Evolutionary conservation across 805 yeast species (phyloP), one percentile per base, ranked within the genome.

Genomic region (Hanseniaspora thailandica): DNA sequence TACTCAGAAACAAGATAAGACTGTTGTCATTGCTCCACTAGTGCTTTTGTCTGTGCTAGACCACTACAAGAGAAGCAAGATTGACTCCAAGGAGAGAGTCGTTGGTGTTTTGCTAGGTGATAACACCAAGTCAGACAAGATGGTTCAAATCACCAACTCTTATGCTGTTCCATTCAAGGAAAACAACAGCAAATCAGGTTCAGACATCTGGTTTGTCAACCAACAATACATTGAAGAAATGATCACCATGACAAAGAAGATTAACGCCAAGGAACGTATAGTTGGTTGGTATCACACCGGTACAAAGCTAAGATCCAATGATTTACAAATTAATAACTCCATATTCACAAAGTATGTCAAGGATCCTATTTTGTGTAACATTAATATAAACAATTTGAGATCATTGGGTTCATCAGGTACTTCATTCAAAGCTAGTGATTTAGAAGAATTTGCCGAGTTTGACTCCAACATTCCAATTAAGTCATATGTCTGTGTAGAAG

Each of bases 201-300:
- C 95, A 2, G 82, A 81, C 20, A 96, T 94, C 45, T 93, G 97
- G 97, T 93, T 93, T 65, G 72, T 93, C 62, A 98, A 93, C 66
- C 98, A 93, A 71, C 90, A 93, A 66, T 93, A 82, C 67, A 86
- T 93, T 56, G 97, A 90, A 64, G 79, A 85, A 52, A 93, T 93
- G 99, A 83, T 88, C 58, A 96, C 88, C 60, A 93, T 93, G 99
- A 90, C 88, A 71, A 87, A 86, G 66, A 93, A 94, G 68, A 89
- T 93, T 66, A 94, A 89, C 70, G 99, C 99, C 19, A 89, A 86
- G 70, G 99, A 93, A 68, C 86, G 81, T 66, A 75, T 93, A 46
- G 81, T 93, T 65, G 99, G 99, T n/a, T 93, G 99, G 99, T 93
- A 93, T 66, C 99, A 93, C 68, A 83, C 96, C 8, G 99, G 98